phyloP scores from a whole-genome alignment of 2,329 filamentous ascomycete genomes.

The Fusarium pseudoanthophilum region DNA sequence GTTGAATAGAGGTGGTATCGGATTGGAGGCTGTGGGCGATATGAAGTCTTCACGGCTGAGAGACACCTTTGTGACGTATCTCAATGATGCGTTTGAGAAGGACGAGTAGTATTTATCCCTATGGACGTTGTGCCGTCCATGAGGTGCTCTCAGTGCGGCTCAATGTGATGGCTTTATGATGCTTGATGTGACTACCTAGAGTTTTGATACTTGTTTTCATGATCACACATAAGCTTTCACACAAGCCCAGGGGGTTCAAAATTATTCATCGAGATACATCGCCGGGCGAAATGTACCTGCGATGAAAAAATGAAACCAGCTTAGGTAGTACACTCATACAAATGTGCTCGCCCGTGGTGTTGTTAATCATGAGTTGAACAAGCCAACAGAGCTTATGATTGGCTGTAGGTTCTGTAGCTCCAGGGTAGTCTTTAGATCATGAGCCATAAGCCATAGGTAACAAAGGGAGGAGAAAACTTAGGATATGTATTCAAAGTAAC shows the following conservation, averaged over 20 bases:
- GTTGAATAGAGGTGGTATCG: slow-evolving; percentile 77
- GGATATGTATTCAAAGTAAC: background rate
- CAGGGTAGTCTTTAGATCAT: slow-evolving; percentile 1
- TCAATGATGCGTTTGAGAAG: slow-evolving; percentile 73
- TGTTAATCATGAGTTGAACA: background rate
- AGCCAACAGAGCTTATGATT: slow-evolving; percentile 17
- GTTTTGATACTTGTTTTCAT: background rate
- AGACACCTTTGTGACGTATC: slow-evolving; percentile 72
- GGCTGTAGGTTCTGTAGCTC: background rate
- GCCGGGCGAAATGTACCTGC: background rate
- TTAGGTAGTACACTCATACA: background rate
- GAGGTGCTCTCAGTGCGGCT: background rate
- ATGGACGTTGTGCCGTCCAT: background rate
- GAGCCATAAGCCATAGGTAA: background rate
- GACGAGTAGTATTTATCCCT: slow-evolving; percentile 55
- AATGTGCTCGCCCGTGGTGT: background rate
- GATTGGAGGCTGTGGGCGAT: slow-evolving; percentile 64
- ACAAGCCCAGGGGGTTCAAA: background rate
- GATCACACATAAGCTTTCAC: background rate
- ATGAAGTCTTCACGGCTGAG: slow-evolving; percentile 65
- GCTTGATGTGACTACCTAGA: background rate
- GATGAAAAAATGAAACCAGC: background rate
- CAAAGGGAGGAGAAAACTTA: background rate
- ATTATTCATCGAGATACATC: background rate
- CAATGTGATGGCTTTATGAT: background rate